Evolutionary conservation across 306 rosid genomes (phyloP), one percentile per base, ranked within the genome.

Genomic region (Trifolium fragiferum): DNA sequence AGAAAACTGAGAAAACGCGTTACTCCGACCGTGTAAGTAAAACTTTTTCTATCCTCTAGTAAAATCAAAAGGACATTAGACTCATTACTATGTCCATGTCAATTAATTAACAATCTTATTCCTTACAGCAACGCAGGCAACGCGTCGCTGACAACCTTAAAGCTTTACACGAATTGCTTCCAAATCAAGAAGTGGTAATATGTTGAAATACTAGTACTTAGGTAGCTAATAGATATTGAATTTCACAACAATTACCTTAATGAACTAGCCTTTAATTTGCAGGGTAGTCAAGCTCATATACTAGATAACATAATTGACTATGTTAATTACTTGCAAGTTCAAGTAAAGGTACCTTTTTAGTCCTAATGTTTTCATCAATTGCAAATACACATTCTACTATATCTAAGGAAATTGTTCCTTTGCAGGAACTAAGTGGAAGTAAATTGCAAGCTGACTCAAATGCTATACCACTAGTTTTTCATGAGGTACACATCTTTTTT

Each of bases 261-360:
- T 32, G 41, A 59, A 25, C 19, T 68, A 49, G 33, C 38, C 41
- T 84, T 76, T 70, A 63, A n/a, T 76, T 32, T 74, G 79, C 65
- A 93, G 98, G 98, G 87, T 74, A 73, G 85, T 80, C 90, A 89
- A 76, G 88, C 85, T 20, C 84, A 86, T 67, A 70, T 78, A 68
- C 60, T 90, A 75, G 98, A 90, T 69, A 96, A 87, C 60, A 77
- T 86, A 75, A 93, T 93, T 70, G 98, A 93, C 88, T 81, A 93
- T 79, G 70, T 93, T 80, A 90, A 93, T 84, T 78, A 83, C 79
- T 80, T 93, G 85, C 92, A 91, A 84, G 89, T 88, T 77, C 96
- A 85, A 69, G 83, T 87, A 11, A 93, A 90, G 98, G 98, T 90
- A 68, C 54, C 66, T 55, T 51, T 70, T 32, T 25, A 38, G 43